Evolutionary conservation across 331 rosid species (phyloP).

Genomic region (Malus hybrid): DNA sequence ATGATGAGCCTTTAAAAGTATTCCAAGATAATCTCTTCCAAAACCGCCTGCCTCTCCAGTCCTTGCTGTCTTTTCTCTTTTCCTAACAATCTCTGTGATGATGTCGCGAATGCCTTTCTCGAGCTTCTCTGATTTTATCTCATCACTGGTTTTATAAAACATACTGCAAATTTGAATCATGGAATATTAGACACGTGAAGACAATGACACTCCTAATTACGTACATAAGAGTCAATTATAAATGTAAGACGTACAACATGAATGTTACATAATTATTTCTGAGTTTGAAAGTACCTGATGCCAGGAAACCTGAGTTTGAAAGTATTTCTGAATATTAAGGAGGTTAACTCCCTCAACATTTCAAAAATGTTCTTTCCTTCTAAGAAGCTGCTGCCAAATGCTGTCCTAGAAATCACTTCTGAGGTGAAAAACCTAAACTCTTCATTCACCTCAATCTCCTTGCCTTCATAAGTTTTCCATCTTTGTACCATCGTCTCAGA

Average conservation of each 20-base stretch:
- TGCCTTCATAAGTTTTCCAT: background rate
- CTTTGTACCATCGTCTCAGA: background rate
- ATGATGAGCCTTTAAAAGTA: constrained; percentile 23
- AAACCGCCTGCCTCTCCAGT: background rate
- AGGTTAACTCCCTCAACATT: background rate
- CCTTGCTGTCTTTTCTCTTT: constrained; percentile 16
- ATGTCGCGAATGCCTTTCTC: constrained; percentile 2
- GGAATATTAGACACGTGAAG: background rate
- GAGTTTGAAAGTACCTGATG: background rate
- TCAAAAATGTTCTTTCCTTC: background rate
- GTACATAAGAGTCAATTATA: too few relatives aligned
- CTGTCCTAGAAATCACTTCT: background rate
- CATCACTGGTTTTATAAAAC: constrained; percentile 7
- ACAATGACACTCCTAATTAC: too few relatives aligned
- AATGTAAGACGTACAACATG: too few relatives aligned
- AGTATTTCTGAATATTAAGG: background rate
- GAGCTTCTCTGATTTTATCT: constrained; percentile 16
- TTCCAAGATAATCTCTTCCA: constrained; percentile 25
- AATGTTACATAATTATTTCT: too few relatives aligned
- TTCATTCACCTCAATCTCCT: background rate
- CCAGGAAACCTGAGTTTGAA: background rate
- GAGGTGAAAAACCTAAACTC: background rate
- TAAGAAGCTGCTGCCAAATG: constrained; percentile 15
- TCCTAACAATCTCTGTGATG: constrained; percentile 4
- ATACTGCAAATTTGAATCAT: constrained; percentile 6